These are phyloP conservation scores for Fomes fomentarius DNA, from an alignment of 1,284 basidiomycete species.

Conservation along the genomic window DNA sequence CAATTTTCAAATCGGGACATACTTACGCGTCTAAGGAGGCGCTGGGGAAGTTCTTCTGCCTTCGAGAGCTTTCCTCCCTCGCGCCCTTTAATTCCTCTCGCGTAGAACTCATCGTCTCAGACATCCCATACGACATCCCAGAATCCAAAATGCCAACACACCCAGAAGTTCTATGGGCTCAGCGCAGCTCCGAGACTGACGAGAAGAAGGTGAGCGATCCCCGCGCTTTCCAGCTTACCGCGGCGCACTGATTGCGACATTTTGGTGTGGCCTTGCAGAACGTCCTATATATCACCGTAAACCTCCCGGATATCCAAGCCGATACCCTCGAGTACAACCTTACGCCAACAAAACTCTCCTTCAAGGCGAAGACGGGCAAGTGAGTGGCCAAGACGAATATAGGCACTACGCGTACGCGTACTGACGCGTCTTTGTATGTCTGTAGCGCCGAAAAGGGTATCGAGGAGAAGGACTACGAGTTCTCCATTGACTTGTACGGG, in stretches of 20 bases:
- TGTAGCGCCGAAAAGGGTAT: constrained; percentile 52
- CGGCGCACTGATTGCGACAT: constrained; percentile 31
- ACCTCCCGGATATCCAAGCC: constrained; percentile 79
- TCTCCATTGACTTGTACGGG: constrained; percentile 72
- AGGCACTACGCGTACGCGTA: constrained; percentile 1
- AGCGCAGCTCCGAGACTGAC: constrained; percentile 73
- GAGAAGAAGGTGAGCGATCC: constrained; percentile 64
- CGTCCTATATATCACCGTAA: constrained; percentile 82
- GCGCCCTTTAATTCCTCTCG: constrained; percentile 21
- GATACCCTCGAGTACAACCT: constrained; percentile 66
- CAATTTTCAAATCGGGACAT: constrained; percentile 10
- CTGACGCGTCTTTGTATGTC: constrained; percentile 17
- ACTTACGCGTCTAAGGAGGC: constrained; percentile 10
- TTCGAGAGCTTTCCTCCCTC: constrained; percentile 23
- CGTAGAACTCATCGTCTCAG: constrained; percentile 14
- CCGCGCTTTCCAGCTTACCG: constrained; percentile 4
- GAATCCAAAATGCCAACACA: constrained; percentile 52
- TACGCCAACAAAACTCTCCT: constrained; percentile 63
- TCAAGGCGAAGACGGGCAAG: constrained; percentile 76
- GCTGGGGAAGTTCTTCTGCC: constrained; percentile 21
- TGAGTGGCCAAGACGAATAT: constrained; percentile 40
- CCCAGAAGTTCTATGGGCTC: constrained; percentile 91
- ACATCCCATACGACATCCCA: constrained; percentile 12
- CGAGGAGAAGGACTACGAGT: constrained; percentile 68
- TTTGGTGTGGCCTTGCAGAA: constrained; percentile 54